Base-by-base conservation (phyloP, 768 basidiomycete species). In the Tylopilus balloui region DNA sequence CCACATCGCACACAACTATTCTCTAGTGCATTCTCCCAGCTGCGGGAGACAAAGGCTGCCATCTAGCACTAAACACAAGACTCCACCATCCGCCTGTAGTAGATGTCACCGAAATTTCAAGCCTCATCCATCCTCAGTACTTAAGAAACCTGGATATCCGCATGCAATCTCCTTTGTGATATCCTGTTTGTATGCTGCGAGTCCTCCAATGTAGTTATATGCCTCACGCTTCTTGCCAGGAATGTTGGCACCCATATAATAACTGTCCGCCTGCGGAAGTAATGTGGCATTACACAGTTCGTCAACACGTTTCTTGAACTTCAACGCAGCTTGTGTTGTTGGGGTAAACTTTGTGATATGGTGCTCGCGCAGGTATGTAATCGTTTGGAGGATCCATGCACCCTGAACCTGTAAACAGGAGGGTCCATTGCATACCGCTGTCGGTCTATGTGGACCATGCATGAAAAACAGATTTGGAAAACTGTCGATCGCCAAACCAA, bases 391-490 rank as follows among this genome's bases (percentile, higher is more conserved):
- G 21, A 44, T 34, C 43, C 32, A 34, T 10, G 15, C 6, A 15
- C 44, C 32, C 35, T 45, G 43, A n/a, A 42, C n/a, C 8, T 51
- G 17, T 8, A 34, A 0, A 24, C 52, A 58, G 5, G 45, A 47
- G 1, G 49, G 48, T 8, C 32, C 57, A 14, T 34, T 59, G 27
- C n/a, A 42, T 6, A 58, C 27, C 1, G 51, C 29, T 1, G 56
- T 45, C 6, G 51, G 55, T 20, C 48, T 51, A 1, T 53, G 56
- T 8, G 56, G 56, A 29, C 56, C 55, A 4, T 47, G 47, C 34
- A 6, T 10, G 17, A 57, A 46, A 19, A 47, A 53, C 17, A 57
- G 34, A 11, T 57, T 57, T 4, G 56, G 55, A 23, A 57, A 57
- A 11, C 45, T 42, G 21, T 57, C 45, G 28, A 57, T 50, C 15